phyloP scores from a whole-genome alignment of 2,329 filamentous ascomycete species.

The Biscogniauxia sp. region DNA sequence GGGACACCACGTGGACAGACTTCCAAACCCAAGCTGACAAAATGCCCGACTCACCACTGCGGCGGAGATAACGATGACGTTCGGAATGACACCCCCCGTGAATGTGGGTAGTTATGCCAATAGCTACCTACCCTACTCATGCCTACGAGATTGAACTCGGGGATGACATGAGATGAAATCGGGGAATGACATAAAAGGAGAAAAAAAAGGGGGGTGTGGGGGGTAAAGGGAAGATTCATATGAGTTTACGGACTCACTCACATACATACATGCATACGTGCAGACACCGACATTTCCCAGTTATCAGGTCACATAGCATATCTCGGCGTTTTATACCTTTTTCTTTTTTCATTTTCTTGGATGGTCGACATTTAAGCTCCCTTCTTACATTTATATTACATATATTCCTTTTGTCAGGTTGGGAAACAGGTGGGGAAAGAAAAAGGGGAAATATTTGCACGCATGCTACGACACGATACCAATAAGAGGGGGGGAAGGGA shows the following conservation, averaged over 20 bases:
- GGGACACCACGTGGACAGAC: conserved; percentile 27
- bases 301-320: background rate
- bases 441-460: background rate
- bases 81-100: background rate
- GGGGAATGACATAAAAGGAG: background rate
- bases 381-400: background rate
- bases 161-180: background rate
- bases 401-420: background rate
- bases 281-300: background rate
- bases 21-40: conserved; percentile 24
- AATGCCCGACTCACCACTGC: conserved; percentile 8
- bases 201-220: background rate
- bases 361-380: background rate
- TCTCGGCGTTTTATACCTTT: background rate
- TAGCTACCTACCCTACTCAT: too few species aligned
- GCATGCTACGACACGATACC: background rate
- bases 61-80: conserved; percentile 3
- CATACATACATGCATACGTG: background rate
- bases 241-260: background rate
- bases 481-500: too few species aligned
- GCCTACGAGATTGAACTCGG: background rate
- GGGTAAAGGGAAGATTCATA: too few species aligned
- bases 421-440: background rate
- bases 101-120: too few species aligned
- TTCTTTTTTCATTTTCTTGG: background rate